These are phyloP conservation scores for Batkoa obscura DNA, from an alignment of 371 early-diverging fungal species.

Conservation along the genomic window DNA sequence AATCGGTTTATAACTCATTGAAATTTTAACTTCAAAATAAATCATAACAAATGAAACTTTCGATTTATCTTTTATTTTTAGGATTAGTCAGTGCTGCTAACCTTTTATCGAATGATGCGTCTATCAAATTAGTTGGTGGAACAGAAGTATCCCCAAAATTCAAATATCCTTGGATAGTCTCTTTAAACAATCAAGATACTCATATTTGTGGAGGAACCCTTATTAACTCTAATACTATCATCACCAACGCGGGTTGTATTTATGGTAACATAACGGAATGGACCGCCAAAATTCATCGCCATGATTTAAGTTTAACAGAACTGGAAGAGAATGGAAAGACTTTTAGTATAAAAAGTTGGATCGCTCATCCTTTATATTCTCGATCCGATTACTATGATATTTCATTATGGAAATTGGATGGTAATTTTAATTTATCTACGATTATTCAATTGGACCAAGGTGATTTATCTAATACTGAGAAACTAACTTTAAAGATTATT, in stretches of 20 bases:
- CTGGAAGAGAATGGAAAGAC: not conserved
- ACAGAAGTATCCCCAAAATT: not conserved
- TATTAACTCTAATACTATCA: not conserved
- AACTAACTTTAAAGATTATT: no score
- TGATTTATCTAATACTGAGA: no score
- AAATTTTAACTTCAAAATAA: no score
- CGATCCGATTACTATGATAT: not conserved
- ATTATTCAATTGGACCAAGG: no score
- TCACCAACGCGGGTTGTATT: not conserved
- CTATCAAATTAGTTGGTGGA: not conserved
- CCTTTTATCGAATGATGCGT: no score
- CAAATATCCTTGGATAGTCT: not conserved
- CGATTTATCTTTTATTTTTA: no score
- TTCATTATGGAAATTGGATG: not conserved
- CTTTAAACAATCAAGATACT: not conserved
- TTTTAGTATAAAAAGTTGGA: not conserved
- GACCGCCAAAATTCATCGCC: not conserved
- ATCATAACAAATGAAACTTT: no score
- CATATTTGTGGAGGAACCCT: constrained; percentile 6
- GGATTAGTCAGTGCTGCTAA: no score
- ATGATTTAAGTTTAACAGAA: not conserved
- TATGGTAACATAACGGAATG: not conserved
- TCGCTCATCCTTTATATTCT: not conserved
- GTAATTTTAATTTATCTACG: not conserved
- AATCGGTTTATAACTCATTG: no score